Conservation (phyloP, 2,329 filamentous ascomycete genomes). For the Penicillium digitatum region DNA sequence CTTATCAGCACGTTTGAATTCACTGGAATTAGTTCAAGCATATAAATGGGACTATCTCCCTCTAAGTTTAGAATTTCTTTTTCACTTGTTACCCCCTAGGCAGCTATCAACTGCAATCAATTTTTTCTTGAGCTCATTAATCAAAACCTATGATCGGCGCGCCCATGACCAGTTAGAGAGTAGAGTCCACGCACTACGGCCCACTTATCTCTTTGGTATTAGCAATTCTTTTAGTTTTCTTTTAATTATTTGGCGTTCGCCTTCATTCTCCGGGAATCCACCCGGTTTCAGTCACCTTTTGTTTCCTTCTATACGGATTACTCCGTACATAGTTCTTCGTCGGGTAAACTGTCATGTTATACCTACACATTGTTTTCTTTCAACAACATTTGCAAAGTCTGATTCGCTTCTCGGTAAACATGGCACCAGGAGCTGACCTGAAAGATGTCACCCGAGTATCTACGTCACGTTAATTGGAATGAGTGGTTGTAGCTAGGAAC, state of each 20-base stretch:
- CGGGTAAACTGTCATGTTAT: background rate
- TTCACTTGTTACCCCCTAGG: background rate
- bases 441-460: background rate
- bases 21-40: slow-evolving; percentile 5
- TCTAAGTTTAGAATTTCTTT: background rate
- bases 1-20: slow-evolving; percentile 11
- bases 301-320: background rate
- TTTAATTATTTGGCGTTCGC: background rate
- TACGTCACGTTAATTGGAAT: background rate
- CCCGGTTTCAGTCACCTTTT: slow-evolving; percentile 5
- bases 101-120: background rate
- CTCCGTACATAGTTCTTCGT: background rate
- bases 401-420: background rate
- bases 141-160: slow-evolving; percentile 13
- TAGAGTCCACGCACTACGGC: background rate
- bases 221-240: background rate
- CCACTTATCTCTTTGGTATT: background rate
- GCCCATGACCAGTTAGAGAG: slow-evolving; percentile 5
- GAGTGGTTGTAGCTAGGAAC: background rate
- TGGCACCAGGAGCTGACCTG: background rate
- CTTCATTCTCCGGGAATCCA: slow-evolving; percentile 1
- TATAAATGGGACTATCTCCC: slow-evolving; percentile 12
- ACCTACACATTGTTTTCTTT: background rate
- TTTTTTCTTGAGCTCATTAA: slow-evolving; percentile 2
- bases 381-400: background rate